Base-by-base conservation (phyloP, 2,329 filamentous ascomycete species). In the Magnaporthiopsis poae region DNA sequence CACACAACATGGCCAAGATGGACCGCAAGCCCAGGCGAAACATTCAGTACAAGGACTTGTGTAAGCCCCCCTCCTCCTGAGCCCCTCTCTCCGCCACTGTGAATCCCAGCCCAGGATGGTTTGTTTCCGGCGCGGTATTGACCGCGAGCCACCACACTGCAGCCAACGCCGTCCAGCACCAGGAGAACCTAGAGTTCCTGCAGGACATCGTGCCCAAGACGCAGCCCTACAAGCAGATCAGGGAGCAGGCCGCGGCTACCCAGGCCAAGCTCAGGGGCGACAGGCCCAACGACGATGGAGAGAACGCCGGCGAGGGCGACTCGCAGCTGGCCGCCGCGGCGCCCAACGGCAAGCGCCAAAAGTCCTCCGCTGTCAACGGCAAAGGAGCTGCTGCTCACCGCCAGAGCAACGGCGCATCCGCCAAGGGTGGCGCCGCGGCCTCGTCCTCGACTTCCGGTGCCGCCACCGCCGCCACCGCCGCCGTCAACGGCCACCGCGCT, bases 121-220 rank as follows among this genome's bases (percentile, higher is more conserved):
- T n/a, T 2, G 21, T n/a, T 60, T 5, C 15, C 11, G 12, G 25
- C n/a, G n/a, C 5, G 18, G 11, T 64, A 21, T 18, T 64, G 35
- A 64, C 35, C 65, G 18, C 65, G 15, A 29, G 66, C n/a, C 12
- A 21, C 62, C 61, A 5, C 35, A 12, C 64, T 56, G 13, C 72
- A 92, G 92, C 93, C 71, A 90, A 87, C 73, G 94, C 95, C 35
- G 89, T 98, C 66, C 86, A 90, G 9, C 90, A 92, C 75, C 88
- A 92, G 69, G 95, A 98, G 77, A 96, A 96, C 75, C 88, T 99
- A 65, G 93, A 99, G 76, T 99, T 99, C 75, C 86, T 99, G 18
- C 84, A 90, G 69, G 95, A 99, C 77, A 86, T 96, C 33, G 90
- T 97, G 56, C 95, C 95, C 67, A 90, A 90, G 75, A 97, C 93